Base-by-base conservation (phyloP, 805 yeast genomes). In the Kluyveromyces starmeri region DNA sequence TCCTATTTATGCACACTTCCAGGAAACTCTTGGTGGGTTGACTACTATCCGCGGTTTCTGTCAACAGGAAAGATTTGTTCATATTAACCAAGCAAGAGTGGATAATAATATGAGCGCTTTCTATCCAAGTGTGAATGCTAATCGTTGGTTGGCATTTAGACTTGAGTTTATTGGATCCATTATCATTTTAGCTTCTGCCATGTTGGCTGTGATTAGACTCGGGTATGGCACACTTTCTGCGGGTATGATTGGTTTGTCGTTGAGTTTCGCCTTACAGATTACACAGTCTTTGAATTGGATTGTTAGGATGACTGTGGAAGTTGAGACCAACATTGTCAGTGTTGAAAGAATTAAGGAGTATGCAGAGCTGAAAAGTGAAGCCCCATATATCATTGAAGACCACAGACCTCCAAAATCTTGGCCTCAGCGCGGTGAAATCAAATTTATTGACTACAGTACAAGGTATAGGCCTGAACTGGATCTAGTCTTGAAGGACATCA, bases 271-370 rank as follows among this genome's bases (percentile, higher is more conserved):
- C 2, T 68, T 92, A 43, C 95, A 85, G 58, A 73, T 88, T 41
- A 92, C 99, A 0, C 95, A 86, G 60, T 72, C 95, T 0, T 71
- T 92, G 60, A 89, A 86, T 59, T 89, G 96, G 96, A 85, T 92
- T 60, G 97, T 92, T 20, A 74, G 99, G 63, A 89, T 88, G 97
- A 84, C 96, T 0, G 98, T 92, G 28, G 98, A 92, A 49, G 95
- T 92, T 29, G 98, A 92, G 60, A 86, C 96, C 9, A 89, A 86
- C 59, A 88, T 92, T 63, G 98, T 92, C 24, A 83, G 95, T 13
- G 96, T 94, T 28, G 98, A 89, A 65, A 78, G 98, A 62, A 78
- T 89, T 35, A 68, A 83, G 59, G 98, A 89, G 58, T 89, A 88
- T 58, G 73, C 94, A 23, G 58, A 63, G n/a, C 65, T 92, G 41